A percentile compares a stretch with the other conserved stretches of the same genome.
These are phyloP conservation scores for Akanthomyces muscarius DNA, from an alignment of 2,329 filamentous ascomycete species.

Conservation along the genomic window DNA sequence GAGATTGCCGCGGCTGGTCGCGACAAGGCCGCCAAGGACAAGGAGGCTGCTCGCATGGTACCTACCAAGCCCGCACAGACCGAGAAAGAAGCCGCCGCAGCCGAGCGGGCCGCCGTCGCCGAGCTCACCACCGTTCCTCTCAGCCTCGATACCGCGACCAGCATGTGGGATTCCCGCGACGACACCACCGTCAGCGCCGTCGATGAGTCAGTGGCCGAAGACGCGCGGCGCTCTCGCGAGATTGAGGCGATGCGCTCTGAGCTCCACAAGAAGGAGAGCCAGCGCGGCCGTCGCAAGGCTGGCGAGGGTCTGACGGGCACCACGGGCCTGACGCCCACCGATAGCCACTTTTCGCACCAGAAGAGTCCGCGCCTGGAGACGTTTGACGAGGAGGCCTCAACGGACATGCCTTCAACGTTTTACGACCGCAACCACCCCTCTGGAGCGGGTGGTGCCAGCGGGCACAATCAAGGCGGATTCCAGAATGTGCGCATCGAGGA, in stretches of 20 bases:
- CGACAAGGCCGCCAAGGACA: constrained; percentile 48
- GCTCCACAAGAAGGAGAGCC: constrained; percentile 40
- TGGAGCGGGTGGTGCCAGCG: background rate
- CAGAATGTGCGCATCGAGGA: constrained; percentile 12
- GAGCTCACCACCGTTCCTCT: constrained; percentile 40
- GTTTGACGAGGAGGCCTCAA: constrained; percentile 44
- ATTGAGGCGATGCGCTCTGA: constrained; percentile 36
- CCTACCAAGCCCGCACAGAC: constrained; percentile 38
- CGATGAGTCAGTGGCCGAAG: constrained; percentile 21
- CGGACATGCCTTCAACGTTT: constrained; percentile 26
- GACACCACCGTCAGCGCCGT: constrained; percentile 25
- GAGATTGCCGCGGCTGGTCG: constrained; percentile 61
- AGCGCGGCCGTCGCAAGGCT: constrained; percentile 46
- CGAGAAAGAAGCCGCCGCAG: constrained; percentile 27
- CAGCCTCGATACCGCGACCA: constrained; percentile 21
- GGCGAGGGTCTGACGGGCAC: constrained; percentile 41
- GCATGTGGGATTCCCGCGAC: constrained; percentile 26
- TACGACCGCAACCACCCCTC: constrained; percentile 14
- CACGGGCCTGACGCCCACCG: constrained; percentile 27
- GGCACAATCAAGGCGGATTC: constrained; percentile 7
- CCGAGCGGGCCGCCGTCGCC: constrained; percentile 43
- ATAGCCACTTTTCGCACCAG: constrained; percentile 24
- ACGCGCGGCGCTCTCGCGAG: constrained; percentile 35
- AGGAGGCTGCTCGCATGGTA: constrained; percentile 63
- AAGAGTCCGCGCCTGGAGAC: constrained; percentile 31